Base-by-base conservation (phyloP, 768 basidiomycete species). In the Mycena capillaripes region DNA sequence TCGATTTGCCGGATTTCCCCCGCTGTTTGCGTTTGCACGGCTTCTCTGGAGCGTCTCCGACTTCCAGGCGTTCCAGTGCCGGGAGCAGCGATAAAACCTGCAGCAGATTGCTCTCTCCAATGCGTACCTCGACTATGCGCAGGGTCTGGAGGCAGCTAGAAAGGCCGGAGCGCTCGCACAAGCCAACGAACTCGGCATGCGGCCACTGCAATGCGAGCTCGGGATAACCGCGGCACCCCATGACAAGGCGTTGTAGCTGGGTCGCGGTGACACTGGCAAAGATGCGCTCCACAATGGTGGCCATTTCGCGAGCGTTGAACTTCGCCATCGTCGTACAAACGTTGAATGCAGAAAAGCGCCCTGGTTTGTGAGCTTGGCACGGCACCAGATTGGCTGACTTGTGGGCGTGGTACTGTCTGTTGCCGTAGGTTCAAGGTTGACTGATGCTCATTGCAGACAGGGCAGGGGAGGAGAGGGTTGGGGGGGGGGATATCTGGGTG, bases 11-110 rank as follows among this genome's bases (percentile, higher is more conserved):
- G 53, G 12, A 19, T 10, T 56, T 34, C 7, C 19, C 53, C 30
- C n/a, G 25, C 30, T 9, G 21, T 56, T 56, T 12, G 32, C 32
- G 19, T 44, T 29, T 25, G 3, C 40, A 3, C 19, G 38, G 17
- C 19, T 29, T 29, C 17, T 11, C 30, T n/a, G 61, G 32, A 5
- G 16, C 27, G 29, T 61, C 58, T 23, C 58, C 67, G 25, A 69
- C 36, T 34, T 61, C 67, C 3, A 69, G 67, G 38, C 30, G 57
- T 67, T 67, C 65, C 19, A 66, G 42, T 29, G 58, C 56, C 57
- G 25, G 44, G 46, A 68, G 66, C 57, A 52, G n/a, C 3, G 67
- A 38, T 50, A 67, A n/a, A 50, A 67, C n/a, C 56, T 46, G 42
- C 12, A 58, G 5, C 2, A 67, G 44, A 30, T 66, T 32, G 6